phyloP scores from a whole-genome alignment of 2,329 filamentous ascomycete genomes.

The Didymella keratinophila region DNA sequence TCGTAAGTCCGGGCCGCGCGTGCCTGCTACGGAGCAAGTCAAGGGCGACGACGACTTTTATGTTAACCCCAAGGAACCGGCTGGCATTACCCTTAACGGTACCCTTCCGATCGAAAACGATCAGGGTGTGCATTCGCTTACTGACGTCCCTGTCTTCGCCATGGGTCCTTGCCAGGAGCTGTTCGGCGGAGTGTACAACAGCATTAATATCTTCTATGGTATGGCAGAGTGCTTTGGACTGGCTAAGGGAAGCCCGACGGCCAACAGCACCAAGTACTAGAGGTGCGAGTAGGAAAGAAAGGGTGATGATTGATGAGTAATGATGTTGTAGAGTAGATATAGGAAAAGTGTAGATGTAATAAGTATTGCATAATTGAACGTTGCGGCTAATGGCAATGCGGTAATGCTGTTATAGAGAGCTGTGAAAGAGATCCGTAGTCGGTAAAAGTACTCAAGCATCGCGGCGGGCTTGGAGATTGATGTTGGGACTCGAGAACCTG shows the following conservation, averaged over 20 bases:
- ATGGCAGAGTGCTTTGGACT: conserved; percentile 72
- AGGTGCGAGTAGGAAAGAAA: neutral
- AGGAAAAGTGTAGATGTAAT: conserved; percentile 8
- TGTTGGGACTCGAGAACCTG: no score
- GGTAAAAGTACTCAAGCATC: no score
- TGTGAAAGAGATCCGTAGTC: neutral
- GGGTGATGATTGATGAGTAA: conserved; percentile 17
- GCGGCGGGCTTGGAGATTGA: no score
- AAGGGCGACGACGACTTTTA: conserved; percentile 65
- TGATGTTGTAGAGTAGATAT: conserved; percentile 17
- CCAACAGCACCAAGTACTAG: conserved; percentile 14
- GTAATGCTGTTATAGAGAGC: neutral
- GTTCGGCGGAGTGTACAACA: conserved; percentile 75
- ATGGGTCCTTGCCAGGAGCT: conserved; percentile 79
- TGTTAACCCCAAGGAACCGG: conserved; percentile 72
- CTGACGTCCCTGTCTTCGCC: conserved; percentile 68
- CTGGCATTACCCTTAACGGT: conserved; percentile 78
- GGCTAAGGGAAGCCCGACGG: conserved; percentile 29
- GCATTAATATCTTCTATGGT: conserved; percentile 77
- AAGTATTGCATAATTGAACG: conserved; percentile 4
- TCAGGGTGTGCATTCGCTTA: conserved; percentile 60
- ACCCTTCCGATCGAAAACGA: conserved; percentile 70
- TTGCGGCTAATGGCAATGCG: no score
- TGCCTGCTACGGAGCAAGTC: conserved; percentile 65
- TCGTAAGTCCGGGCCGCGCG: conserved; percentile 69